A percentile compares a stretch with the other conserved stretches of the same genome.
Conservation (phyloP, 2,329 filamentous ascomycete genomes). For the Ophiostoma montium region DNA sequence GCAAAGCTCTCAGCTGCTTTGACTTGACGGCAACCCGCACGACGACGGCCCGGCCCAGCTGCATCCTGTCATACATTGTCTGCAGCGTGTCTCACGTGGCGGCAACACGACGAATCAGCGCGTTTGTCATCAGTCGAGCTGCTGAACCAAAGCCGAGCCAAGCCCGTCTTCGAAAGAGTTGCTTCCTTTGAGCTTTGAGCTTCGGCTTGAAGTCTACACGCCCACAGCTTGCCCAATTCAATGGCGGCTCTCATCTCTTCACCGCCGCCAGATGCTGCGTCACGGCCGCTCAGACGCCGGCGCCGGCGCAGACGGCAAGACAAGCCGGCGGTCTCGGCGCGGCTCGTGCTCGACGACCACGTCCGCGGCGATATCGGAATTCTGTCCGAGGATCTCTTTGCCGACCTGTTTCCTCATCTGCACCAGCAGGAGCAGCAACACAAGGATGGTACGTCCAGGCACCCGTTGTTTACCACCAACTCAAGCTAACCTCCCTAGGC, state of each 20-base stretch:
- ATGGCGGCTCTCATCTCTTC: not conserved
- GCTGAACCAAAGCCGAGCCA: too few species aligned
- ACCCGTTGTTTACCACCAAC: too few species aligned
- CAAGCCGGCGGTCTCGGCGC: conserved; percentile 63
- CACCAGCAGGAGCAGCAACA: conserved; percentile 14
- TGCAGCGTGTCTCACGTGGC: too few species aligned
- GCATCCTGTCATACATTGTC: not conserved
- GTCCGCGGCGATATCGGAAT: conserved; percentile 75
- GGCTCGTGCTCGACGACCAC: conserved; percentile 71
- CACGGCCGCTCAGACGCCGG: conserved; percentile 1
- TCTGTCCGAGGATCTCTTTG: conserved; percentile 73
- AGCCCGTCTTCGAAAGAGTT: too few species aligned
- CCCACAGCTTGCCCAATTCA: not conserved
- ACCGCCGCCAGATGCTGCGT: not conserved
- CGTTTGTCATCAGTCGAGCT: too few species aligned
- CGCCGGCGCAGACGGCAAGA: conserved; percentile 44
- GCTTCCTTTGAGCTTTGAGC: too few species aligned
- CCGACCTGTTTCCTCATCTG: conserved; percentile 59
- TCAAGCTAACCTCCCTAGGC: not conserved
- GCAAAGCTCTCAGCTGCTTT: too few species aligned
- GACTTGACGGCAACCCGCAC: not conserved
- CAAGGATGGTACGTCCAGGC: conserved; percentile 25
- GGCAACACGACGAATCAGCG: too few species aligned
- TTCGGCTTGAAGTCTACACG: too few species aligned
- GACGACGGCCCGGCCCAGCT: not conserved